These are phyloP conservation scores for Arbutus unedo DNA, from an alignment of 148 eudicot genomes.

Conservation along the genomic window DNA sequence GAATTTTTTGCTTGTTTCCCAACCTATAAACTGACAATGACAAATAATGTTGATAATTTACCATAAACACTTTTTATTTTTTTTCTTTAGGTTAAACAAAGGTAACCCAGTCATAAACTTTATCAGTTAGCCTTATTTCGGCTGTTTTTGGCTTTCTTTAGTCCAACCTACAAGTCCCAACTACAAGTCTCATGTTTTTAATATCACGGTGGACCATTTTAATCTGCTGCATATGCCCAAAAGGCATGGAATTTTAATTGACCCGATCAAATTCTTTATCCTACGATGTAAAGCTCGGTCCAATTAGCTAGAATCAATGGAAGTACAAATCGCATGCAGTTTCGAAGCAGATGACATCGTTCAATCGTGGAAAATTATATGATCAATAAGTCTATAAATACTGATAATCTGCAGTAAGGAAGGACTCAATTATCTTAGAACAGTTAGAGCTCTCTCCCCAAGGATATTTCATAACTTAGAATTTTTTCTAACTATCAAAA, in stretches of 20 bases:
- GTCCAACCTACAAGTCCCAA: constrained; percentile 3
- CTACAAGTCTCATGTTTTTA: neutral
- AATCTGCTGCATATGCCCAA: neutral
- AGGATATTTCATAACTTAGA: neutral
- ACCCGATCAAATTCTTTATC: neutral
- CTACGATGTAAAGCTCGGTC: neutral
- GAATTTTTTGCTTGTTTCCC: neutral
- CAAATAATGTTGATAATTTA: neutral
- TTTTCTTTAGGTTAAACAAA: no score
- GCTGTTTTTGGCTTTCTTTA: neutral
- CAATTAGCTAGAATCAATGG: no score
- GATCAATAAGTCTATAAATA: neutral
- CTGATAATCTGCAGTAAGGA: neutral
- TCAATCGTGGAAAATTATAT: neutral
- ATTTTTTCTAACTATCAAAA: neutral
- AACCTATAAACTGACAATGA: neutral
- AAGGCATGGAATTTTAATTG: neutral
- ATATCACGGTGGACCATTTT: neutral
- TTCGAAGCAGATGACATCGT: neutral
- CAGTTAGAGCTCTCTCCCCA: neutral
- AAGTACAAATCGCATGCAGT: neutral
- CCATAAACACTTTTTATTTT: neutral
- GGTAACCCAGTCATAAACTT: neutral
- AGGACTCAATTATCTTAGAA: neutral
- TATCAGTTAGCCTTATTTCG: neutral